Base-by-base conservation (phyloP, 75 land plant species). In the Ceratopteris richardii region DNA sequence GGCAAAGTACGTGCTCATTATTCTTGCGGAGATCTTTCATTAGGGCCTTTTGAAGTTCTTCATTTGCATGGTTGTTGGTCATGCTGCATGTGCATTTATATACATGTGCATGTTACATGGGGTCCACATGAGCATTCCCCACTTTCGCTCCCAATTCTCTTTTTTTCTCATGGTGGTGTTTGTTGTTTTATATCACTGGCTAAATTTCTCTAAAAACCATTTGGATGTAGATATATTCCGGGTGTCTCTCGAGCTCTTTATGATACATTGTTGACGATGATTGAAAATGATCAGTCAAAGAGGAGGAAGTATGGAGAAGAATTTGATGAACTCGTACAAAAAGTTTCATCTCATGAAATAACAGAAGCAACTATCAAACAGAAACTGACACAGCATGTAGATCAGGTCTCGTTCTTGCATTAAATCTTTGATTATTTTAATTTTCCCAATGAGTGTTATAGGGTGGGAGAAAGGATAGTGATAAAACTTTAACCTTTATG, bases 381-480 rank as follows among this genome's bases (percentile, higher is more conserved):
- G 25, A 85, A 80, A 58, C 91, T 94, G 22, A 70, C 80, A 10
- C 74, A 86, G 46, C 85, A 94, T 73, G 91, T 90, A 40, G 88
- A 89, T 54, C 87, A 93, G 87, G 97, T 91, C n/a, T n/a, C n/a
- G n/a, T n/a, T n/a, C n/a, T n/a, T n/a, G 17, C 17, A 12, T 23
- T 51, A 51, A 10, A 18, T 51, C 18, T 9, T 19, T 51, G 53
- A 18, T 7, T 17, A 51, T 51, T 19, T 19, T 23, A 51, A 19
- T n/a, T n/a, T n/a, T n/a, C n/a, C n/a, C n/a, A n/a, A n/a, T n/a
- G n/a, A n/a, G n/a, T n/a, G n/a, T n/a, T n/a, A n/a, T n/a, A n/a
- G n/a, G n/a, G n/a, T n/a, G n/a, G n/a, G n/a, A n/a, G n/a, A n/a
- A n/a, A n/a, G n/a, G n/a, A n/a, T n/a, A n/a, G n/a, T n/a, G n/a